Percentiles rank a stretch among this genome's conserved stretches.
phyloP scores from a whole-genome alignment of 768 basidiomycete species.

The Leccinum aurantiacum region DNA sequence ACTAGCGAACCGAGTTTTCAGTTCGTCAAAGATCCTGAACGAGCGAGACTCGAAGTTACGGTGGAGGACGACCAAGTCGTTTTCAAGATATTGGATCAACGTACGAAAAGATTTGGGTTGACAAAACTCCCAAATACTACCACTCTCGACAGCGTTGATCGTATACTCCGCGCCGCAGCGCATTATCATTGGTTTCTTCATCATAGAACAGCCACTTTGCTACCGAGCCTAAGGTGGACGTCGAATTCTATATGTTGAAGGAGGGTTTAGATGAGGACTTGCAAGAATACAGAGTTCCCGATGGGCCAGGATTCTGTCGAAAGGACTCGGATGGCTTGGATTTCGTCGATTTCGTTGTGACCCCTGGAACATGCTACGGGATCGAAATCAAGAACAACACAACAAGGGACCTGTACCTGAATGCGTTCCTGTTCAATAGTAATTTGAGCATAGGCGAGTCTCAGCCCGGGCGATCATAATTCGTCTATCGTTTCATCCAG shows the following conservation, averaged over 20 bases:
- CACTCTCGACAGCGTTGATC: background rate
- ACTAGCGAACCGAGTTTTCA: background rate
- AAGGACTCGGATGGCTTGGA: background rate
- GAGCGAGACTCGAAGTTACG: slow-evolving; percentile 1
- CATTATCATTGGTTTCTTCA: slow-evolving; percentile 26
- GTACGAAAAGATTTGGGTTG: slow-evolving; percentile 1
- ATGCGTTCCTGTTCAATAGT: slow-evolving; percentile 44
- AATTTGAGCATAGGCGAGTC: slow-evolving; percentile 36
- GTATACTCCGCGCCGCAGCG: slow-evolving; percentile 14
- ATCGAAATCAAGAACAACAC: slow-evolving; percentile 38
- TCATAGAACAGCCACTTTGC: background rate
- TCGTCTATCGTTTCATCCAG: background rate
- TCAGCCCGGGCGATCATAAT: background rate
- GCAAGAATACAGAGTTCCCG: background rate
- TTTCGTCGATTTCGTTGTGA: slow-evolving; percentile 22
- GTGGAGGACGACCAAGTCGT: background rate
- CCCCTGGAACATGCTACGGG: slow-evolving; percentile 31
- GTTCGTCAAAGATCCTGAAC: background rate
- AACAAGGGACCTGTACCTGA: slow-evolving; percentile 36
- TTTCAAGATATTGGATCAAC: slow-evolving; percentile 7
- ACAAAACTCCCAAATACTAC: background rate
- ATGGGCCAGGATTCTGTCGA: slow-evolving; percentile 4
- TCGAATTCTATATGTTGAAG: slow-evolving; percentile 15
- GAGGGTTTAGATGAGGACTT: slow-evolving; percentile 3
- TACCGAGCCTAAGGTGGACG: background rate